Percentiles rank a stretch among this genome's conserved stretches.
Evolutionary conservation across 192 early-diverging fungal species (phyloP).

Genomic region (Thoreauomyces humboldtii): DNA sequence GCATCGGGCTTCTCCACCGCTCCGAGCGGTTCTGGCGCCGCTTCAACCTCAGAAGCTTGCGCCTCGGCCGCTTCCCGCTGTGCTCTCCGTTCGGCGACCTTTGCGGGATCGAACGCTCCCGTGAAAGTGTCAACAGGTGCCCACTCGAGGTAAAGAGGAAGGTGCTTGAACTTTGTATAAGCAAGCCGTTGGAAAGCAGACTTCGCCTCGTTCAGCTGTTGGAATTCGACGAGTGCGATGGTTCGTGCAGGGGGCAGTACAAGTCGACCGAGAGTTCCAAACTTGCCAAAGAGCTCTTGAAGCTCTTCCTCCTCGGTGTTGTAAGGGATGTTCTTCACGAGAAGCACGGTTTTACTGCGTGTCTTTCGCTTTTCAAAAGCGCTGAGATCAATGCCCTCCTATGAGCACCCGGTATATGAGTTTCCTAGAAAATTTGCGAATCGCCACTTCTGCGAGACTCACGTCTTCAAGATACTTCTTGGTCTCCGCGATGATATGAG

Average conservation of each 20-base stretch:
- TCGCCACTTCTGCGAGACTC: too few species aligned
- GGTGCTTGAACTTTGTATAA: conserved; percentile 86
- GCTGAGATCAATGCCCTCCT: conserved; percentile 77
- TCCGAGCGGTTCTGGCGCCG: not conserved
- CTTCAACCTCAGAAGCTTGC: conserved; percentile 15
- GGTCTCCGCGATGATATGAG: conserved; percentile 91
- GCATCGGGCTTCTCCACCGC: conserved; percentile 39
- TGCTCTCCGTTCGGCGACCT: conserved; percentile 29
- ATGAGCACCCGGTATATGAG: not conserved
- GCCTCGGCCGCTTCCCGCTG: conserved; percentile 33
- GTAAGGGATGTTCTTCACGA: conserved; percentile 94
- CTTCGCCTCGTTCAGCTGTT: conserved; percentile 86
- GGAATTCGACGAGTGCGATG: conserved; percentile 91
- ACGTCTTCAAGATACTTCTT: conserved; percentile 83
- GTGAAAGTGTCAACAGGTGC: conserved; percentile 84
- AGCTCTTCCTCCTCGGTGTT: conserved; percentile 82
- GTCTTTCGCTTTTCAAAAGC: conserved; percentile 69
- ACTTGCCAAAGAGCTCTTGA: conserved; percentile 74
- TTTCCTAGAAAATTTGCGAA: conserved; percentile 16
- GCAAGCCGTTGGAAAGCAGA: conserved; percentile 84
- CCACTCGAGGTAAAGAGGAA: conserved; percentile 90
- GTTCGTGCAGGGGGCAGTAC: conserved; percentile 89
- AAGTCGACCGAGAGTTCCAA: conserved; percentile 83
- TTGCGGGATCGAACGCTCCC: conserved; percentile 50
- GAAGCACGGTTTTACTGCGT: conserved; percentile 83